Conservation (phyloP, 257 asterid genomes). For the Dorcoceras hygrometricum region DNA sequence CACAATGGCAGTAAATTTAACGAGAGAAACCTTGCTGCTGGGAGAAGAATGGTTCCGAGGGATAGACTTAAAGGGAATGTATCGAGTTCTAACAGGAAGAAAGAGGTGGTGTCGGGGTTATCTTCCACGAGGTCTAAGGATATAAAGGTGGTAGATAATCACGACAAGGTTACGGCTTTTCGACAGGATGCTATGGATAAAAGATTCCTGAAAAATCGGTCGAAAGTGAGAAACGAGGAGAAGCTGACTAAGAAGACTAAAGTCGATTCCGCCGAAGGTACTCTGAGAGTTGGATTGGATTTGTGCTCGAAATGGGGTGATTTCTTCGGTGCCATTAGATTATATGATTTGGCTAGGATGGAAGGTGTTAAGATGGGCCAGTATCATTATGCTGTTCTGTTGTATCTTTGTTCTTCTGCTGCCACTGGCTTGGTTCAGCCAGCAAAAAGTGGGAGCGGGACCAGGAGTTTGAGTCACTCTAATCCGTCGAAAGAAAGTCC, state of each 20-base stretch:
- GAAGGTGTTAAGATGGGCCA: conserved; percentile 53
- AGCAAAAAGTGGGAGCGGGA: conserved; percentile 67
- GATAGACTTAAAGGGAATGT: conserved; percentile 45
- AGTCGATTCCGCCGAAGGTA: conserved; percentile 35
- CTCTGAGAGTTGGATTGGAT: conserved; percentile 61
- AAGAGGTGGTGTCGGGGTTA: conserved; percentile 27
- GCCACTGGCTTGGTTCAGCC: conserved; percentile 80
- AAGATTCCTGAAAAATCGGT: conserved; percentile 14
- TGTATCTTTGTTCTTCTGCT: conserved; percentile 88
- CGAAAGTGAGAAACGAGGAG: conserved; percentile 30
- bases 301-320: conserved; percentile 82
- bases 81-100: conserved; percentile 27
- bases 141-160: conserved; percentile 21
- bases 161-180: conserved; percentile 19
- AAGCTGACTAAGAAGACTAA: conserved; percentile 43
- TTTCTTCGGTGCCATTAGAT: conserved; percentile 55
- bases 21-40: conserved; percentile 26
- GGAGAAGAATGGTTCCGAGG: conserved; percentile 40
- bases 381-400: conserved; percentile 75
- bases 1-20: conserved; percentile 23
- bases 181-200: conserved; percentile 19
- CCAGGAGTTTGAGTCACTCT: conserved; percentile 41
- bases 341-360: conserved; percentile 57
- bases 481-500: conserved; percentile 32
- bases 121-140: conserved; percentile 32